Evolutionary conservation across 2,329 filamentous ascomycete species (phyloP), one percentile per base, ranked within the genome.

Genomic region (Phialophora chinensis): DNA sequence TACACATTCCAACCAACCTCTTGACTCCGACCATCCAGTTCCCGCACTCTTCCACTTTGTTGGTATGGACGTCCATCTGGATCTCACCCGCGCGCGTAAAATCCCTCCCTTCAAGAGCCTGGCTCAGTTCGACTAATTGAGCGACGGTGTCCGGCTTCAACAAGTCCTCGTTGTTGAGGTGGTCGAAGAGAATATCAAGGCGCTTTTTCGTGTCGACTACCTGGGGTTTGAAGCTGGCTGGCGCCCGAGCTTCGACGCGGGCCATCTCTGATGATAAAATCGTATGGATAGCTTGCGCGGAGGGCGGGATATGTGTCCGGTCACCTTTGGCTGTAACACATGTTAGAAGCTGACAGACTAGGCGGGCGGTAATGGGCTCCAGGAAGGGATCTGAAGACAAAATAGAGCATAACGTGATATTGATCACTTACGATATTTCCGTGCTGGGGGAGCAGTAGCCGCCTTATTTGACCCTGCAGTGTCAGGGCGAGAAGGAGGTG

Each of bases 191-290:
- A 58, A 97, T 89, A 74, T 91, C 91, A 66, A 99, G 85, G 31
- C 95, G 89, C 81, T 97, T 97, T 77, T 97, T 92, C 1, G 93
- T 95, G 77, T 98, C 95, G 74, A 92, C 91, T 23, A 99, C 93
- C 77, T 98, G 93, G 14, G 89, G 86, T 69, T 91, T 90, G 81
- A 95, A 97, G 17, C 90, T 89, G n/a, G 90, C 83, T 20, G 95
- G 95, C 0, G 95, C 95, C 72, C 92, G 90, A 35, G 88, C 82
- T 66, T 93, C 93, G 63, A 99, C 91, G 38, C 93, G 91, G 73
- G 94, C 89, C 87, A 98, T 93, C 73, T 98, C 94, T 35, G 86
- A 85, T 62, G 83, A 89, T 56, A 99, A 85, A 44, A 96, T 87
- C 60, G 97, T 91, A 62, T 91, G 93, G 72, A 99, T 84, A 58